Percentiles rank a stretch among this genome's conserved stretches.
Evolutionary conservation across 306 rosid species (phyloP).

Genomic region (Ormosia emarginata): DNA sequence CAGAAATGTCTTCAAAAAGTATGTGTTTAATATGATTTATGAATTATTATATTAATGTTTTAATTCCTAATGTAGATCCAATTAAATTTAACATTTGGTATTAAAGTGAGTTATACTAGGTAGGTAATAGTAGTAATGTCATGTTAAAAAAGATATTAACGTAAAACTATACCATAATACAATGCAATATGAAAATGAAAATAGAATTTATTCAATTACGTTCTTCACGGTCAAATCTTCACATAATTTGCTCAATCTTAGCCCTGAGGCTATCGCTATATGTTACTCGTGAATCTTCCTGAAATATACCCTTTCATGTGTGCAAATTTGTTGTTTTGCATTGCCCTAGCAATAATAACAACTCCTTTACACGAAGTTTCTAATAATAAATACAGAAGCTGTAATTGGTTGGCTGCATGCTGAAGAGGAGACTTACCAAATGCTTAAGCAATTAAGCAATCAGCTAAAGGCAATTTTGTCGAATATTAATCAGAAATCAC

Average conservation of each 20-base stretch:
- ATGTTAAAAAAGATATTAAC: too few species aligned
- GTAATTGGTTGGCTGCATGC: background rate
- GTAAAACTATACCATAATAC: too few species aligned
- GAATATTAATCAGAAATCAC: background rate
- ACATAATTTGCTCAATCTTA: background rate
- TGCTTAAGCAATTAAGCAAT: background rate
- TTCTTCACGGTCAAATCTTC: background rate
- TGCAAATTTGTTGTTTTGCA: background rate
- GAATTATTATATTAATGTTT: too few species aligned
- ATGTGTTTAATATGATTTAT: too few species aligned
- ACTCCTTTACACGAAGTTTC: background rate
- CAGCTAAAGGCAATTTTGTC: background rate
- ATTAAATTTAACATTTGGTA: too few species aligned
- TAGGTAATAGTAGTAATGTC: too few species aligned
- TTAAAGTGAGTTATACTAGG: too few species aligned
- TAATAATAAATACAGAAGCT: background rate
- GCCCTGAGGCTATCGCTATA: background rate
- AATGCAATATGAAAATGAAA: too few species aligned
- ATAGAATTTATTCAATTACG: background rate
- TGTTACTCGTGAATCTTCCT: background rate
- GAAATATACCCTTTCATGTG: background rate
- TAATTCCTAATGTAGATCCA: too few species aligned
- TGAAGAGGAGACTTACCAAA: background rate
- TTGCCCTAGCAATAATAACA: background rate
- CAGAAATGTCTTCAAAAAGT: too few species aligned